A percentile compares a stretch with the other conserved stretches of the same genome.
These are phyloP conservation scores for Colletotrichum salicis DNA, from an alignment of 2,329 filamentous ascomycete genomes.

Conservation along the genomic window DNA sequence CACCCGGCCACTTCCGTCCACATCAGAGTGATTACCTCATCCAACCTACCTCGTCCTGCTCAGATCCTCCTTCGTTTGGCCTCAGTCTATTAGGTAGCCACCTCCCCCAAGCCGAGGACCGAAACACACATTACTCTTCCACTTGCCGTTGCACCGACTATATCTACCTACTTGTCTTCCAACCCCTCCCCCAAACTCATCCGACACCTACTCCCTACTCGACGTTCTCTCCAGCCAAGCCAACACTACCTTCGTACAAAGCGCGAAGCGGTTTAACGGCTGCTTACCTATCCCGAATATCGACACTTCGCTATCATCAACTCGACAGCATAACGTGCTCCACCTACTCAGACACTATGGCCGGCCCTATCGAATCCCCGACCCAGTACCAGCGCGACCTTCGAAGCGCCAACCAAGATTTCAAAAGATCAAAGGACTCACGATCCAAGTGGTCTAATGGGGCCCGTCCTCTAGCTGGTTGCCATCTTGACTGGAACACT, in stretches of 20 bases:
- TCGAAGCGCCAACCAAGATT: conserved; percentile 54
- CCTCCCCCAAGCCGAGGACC: neutral
- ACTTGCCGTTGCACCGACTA: neutral
- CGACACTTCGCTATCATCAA: neutral
- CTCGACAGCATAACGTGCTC: neutral
- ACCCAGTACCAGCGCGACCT: conserved; percentile 51
- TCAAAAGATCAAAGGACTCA: conserved; percentile 56
- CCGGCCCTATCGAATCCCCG: conserved; percentile 37
- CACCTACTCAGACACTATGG: conserved; percentile 36
- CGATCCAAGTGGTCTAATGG: conserved; percentile 55
- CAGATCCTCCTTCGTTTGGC: neutral
- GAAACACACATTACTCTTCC: conserved; percentile 18
- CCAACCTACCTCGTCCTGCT: neutral
- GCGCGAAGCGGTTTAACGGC: neutral
- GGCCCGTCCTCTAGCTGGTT: conserved; percentile 44
- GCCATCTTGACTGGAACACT: conserved; percentile 34
- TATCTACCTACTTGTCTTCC: neutral
- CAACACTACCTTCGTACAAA: neutral
- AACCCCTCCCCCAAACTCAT: neutral
- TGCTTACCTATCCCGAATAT: neutral
- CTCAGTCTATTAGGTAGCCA: neutral
- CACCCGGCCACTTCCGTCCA: conserved; percentile 26
- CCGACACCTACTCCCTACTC: neutral
- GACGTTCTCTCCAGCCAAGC: neutral
- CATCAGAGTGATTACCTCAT: conserved; percentile 2